phyloP scores from a whole-genome alignment of 805 yeast species.

The Peterozyma xylosa region DNA sequence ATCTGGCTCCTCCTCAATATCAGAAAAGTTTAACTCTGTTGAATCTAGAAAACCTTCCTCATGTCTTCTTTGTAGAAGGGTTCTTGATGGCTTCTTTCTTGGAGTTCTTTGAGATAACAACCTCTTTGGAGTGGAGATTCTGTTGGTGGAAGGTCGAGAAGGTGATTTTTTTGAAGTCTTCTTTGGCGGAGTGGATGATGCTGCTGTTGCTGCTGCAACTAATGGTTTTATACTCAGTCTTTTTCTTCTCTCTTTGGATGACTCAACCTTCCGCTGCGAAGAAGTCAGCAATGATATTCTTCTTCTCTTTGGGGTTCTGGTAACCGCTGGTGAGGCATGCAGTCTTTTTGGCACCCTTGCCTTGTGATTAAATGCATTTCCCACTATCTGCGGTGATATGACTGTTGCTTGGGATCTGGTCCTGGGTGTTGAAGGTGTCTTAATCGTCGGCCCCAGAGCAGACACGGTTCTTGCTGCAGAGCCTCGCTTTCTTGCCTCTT shows the following conservation, averaged over 20 bases:
- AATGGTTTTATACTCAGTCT: slow-evolving; percentile 1
- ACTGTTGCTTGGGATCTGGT: not conserved
- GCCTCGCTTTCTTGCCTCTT: slow-evolving; percentile 23
- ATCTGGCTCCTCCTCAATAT: slow-evolving; percentile 8
- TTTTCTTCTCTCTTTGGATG: not conserved
- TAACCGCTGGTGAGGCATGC: not conserved
- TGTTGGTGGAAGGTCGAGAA: not conserved
- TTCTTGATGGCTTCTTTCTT: not conserved
- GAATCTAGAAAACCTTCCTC: not conserved
- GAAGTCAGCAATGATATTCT: slow-evolving; percentile 3
- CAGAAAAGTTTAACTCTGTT: slow-evolving; percentile 1
- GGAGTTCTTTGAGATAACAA: not conserved
- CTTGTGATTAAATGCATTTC: slow-evolving; percentile 1
- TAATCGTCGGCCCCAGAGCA: slow-evolving; percentile 17
- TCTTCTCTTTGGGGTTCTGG: slow-evolving; percentile 7
- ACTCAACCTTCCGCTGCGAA: not conserved
- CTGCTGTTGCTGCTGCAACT: too few relatives aligned
- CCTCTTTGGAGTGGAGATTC: not conserved
- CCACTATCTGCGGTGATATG: not conserved
- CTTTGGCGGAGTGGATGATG: slow-evolving; percentile 1
- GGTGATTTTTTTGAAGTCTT: slow-evolving; percentile 3
- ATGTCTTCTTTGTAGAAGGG: not conserved
- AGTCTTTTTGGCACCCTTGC: not conserved
- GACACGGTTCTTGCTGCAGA: slow-evolving; percentile 19
- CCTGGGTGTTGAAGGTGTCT: slow-evolving; percentile 2